Conservation (phyloP, 2,329 filamentous ascomycete species). For the Mycosphaerella sp. region DNA sequence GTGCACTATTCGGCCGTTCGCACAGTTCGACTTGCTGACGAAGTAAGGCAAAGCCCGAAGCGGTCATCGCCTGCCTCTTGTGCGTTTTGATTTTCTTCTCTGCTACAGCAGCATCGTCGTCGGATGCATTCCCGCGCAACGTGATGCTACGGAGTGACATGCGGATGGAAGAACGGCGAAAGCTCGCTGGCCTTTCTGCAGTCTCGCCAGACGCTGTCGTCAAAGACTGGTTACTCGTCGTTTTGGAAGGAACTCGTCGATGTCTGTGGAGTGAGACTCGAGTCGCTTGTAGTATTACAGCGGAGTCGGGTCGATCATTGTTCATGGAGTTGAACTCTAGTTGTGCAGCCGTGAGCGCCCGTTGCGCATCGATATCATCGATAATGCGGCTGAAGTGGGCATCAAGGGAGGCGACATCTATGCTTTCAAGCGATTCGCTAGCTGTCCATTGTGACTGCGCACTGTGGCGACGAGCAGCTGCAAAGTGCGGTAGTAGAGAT, state of each 20-base stretch:
- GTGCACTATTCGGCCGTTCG: not conserved
- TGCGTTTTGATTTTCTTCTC: slow-evolving; percentile 1
- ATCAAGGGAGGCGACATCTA: slow-evolving; percentile 11
- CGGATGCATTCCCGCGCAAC: not conserved
- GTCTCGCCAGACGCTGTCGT: not conserved
- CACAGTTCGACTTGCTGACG: slow-evolving; percentile 7
- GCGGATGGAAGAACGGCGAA: slow-evolving; percentile 11
- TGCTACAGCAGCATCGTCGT: slow-evolving; percentile 4
- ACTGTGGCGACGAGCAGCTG: slow-evolving; percentile 13
- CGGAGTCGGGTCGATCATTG: slow-evolving; percentile 14
- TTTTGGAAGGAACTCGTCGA: not conserved
- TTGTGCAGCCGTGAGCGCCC: slow-evolving; percentile 5
- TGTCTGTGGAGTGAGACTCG: slow-evolving; percentile 2
- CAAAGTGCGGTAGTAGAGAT: slow-evolving; percentile 21
- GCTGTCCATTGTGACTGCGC: not conserved
- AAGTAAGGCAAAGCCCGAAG: slow-evolving; percentile 12
- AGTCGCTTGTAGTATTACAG: slow-evolving; percentile 10
- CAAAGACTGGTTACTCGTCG: not conserved
- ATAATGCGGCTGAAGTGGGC: slow-evolving; percentile 20
- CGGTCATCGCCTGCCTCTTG: slow-evolving; percentile 12
- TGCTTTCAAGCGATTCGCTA: slow-evolving; percentile 3
- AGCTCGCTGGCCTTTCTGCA: not conserved
- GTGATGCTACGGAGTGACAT: slow-evolving; percentile 9
- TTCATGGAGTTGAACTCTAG: slow-evolving; percentile 4
- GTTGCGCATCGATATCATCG: slow-evolving; percentile 10